Evolutionary conservation across 495 filamentous ascomycete genomes (phyloP), one percentile per base, ranked within the genome.

Genomic region (Neurospora sp.): DNA sequence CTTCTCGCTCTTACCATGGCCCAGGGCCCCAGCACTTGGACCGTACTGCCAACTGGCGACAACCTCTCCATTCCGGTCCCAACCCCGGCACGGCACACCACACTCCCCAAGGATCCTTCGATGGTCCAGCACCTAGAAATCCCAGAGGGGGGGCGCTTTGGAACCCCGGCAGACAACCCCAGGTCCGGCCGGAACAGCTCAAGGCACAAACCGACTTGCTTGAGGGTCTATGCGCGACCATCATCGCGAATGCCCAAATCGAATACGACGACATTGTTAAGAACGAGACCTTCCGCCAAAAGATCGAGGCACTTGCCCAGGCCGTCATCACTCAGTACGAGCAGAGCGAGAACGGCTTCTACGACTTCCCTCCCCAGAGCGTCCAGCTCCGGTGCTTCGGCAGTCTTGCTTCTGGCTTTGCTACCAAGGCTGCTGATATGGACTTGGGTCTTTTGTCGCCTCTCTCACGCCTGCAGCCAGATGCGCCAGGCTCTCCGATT

Each of bases 381-480:
- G 87, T 94, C 4, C 81, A 87, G 41, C 81, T 94, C 7, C 86
- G 86, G 72, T 89, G 88, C 73, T 93, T 92, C 74, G 92, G 92
- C 3, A 94, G 92, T 75, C 83, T 94, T 53, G 84, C 83, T 11
- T 92, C 91, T 11, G 92, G 91, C 0, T 93, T 93, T 78, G 92
- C 91, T 7, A 91, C 89, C 8, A 88, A 88, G 77, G 86, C 85
- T 11, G 91, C 92, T 2, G 92, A 94, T 76, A 91, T 94, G 88
- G 92, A 94, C 79, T 83, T 94, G 18, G 89, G 87, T 5, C 83
- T 93, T 69, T 77, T 91, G n/a, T 88, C 88, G 27, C 85, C 86
- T 39, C 78, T 84, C 74, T 90, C 88, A 3, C 72, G 48, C 11
- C 72, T 81, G 5, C 77, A 82, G n/a, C 85, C 87, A 2, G 83